A percentile compares a stretch with the other conserved stretches of the same genome.
phyloP scores from a whole-genome alignment of 495 filamentous ascomycete genomes.

The Talaromyces adpressus region DNA sequence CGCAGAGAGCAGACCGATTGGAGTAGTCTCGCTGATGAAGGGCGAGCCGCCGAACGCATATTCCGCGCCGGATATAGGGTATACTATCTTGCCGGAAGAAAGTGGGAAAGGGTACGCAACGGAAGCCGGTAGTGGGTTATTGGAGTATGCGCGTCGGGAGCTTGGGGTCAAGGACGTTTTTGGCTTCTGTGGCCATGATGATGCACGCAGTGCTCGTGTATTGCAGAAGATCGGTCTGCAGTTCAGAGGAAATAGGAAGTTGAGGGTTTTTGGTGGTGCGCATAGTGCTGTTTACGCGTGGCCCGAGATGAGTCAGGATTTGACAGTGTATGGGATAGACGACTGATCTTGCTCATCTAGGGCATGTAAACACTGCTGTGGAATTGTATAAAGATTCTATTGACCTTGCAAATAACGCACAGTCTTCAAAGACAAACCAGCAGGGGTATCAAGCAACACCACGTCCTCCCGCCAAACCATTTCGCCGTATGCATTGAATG shows the following conservation, averaged over 20 bases:
- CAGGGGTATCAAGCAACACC: slow-evolving; percentile 1
- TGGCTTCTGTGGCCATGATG: background rate
- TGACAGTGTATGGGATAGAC: slow-evolving; percentile 17
- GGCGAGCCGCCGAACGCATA: slow-evolving; percentile 16
- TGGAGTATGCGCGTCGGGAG: slow-evolving; percentile 16
- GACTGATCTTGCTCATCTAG: background rate
- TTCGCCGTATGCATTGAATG: background rate
- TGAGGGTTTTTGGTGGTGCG: slow-evolving; percentile 13
- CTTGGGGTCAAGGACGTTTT: slow-evolving; percentile 12
- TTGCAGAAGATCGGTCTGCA: slow-evolving; percentile 12
- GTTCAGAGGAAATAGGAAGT: background rate
- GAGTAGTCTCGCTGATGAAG: slow-evolving; percentile 18
- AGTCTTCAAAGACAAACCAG: background rate
- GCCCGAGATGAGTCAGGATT: slow-evolving; percentile 21
- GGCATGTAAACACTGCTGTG: background rate
- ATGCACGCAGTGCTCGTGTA: slow-evolving; percentile 5
- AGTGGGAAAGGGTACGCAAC: slow-evolving; percentile 26
- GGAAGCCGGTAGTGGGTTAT: slow-evolving; percentile 17
- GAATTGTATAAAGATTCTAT: background rate
- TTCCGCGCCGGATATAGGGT: slow-evolving; percentile 22
- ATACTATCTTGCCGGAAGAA: slow-evolving; percentile 16
- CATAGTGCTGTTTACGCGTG: slow-evolving; percentile 22
- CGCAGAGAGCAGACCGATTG: slow-evolving; percentile 13
- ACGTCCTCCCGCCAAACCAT: background rate
- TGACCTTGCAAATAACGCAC: background rate